phyloP scores from a whole-genome alignment of 1,284 basidiomycete genomes.

The Kalmanozyma brasiliensis region DNA sequence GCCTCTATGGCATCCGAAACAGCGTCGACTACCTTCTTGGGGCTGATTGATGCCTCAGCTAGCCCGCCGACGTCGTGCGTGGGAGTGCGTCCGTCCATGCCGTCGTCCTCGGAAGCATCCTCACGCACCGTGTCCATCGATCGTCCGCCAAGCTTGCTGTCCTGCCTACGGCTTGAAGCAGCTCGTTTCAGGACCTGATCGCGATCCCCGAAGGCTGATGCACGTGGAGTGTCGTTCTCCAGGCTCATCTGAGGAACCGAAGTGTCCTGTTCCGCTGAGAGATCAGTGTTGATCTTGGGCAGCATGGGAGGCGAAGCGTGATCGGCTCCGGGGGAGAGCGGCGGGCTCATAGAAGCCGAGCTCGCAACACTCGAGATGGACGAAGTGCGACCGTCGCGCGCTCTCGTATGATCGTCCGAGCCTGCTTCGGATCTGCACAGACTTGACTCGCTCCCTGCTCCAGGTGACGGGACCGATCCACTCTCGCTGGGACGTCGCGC shows the following conservation, averaged over 20 bases:
- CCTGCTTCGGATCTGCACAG: slow-evolving; percentile 4
- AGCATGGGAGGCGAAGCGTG: slow-evolving; percentile 10
- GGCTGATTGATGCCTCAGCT: neutral
- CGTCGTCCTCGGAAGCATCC: slow-evolving; percentile 13
- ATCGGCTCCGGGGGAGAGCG: neutral
- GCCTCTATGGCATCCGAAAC: neutral
- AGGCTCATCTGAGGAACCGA: slow-evolving; percentile 25
- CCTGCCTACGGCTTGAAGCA: neutral
- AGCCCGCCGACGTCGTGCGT: slow-evolving; percentile 4
- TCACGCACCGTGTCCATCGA: slow-evolving; percentile 29
- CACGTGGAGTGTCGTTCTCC: slow-evolving; percentile 32
- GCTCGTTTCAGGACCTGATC: slow-evolving; percentile 10
- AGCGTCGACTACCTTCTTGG: neutral
- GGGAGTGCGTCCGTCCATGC: neutral
- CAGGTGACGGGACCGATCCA: neutral
- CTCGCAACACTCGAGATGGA: slow-evolving; percentile 30
- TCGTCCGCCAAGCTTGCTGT: slow-evolving; percentile 7
- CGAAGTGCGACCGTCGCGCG: slow-evolving; percentile 22
- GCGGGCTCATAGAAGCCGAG: slow-evolving; percentile 15
- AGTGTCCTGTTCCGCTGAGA: neutral
- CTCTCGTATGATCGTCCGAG: slow-evolving; percentile 20
- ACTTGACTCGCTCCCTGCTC: neutral
- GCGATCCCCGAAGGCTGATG: slow-evolving; percentile 23
- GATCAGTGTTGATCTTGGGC: slow-evolving; percentile 26
- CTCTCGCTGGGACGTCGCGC: neutral